Conservation (phyloP, 192 early-diverging fungal genomes). For the Dispira simplex region DNA sequence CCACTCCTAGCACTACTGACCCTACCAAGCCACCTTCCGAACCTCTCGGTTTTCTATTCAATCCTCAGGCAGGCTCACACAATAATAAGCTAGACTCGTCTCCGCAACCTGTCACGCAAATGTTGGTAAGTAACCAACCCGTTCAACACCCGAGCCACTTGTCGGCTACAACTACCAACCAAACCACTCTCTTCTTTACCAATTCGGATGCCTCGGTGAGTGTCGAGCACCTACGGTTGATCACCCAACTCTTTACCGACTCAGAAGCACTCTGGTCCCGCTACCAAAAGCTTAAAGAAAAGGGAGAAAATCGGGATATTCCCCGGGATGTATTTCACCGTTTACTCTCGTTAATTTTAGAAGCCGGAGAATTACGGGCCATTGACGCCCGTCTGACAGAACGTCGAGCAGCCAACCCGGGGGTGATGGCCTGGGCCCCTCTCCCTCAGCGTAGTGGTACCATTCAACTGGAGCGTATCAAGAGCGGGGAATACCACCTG, state of each 20-base stretch:
- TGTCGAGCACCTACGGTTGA: background rate
- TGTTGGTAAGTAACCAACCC: background rate
- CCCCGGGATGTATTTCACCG: background rate
- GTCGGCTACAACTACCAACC: background rate
- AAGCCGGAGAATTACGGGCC: background rate
- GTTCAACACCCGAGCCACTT: background rate
- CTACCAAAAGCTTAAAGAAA: constrained; percentile 4
- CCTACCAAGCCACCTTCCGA: background rate
- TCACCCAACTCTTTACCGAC: constrained; percentile 6
- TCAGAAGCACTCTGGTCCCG: constrained; percentile 5
- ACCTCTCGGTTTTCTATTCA: background rate
- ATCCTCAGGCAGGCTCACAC: background rate
- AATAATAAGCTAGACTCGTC: background rate
- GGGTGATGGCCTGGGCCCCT: background rate
- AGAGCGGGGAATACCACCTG: background rate
- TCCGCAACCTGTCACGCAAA: too few relatives aligned
- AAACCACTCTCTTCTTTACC: background rate
- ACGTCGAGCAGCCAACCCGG: background rate
- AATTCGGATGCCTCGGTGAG: background rate
- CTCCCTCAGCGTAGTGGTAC: background rate
- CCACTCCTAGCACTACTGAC: background rate
- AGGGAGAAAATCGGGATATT: background rate
- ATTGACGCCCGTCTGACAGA: background rate
- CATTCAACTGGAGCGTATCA: background rate
- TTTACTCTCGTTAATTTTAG: background rate